Evolutionary conservation across 2,329 filamentous ascomycete species (phyloP), one percentile per base, ranked within the genome.

Genomic region (Trichoderma arundinaceum): DNA sequence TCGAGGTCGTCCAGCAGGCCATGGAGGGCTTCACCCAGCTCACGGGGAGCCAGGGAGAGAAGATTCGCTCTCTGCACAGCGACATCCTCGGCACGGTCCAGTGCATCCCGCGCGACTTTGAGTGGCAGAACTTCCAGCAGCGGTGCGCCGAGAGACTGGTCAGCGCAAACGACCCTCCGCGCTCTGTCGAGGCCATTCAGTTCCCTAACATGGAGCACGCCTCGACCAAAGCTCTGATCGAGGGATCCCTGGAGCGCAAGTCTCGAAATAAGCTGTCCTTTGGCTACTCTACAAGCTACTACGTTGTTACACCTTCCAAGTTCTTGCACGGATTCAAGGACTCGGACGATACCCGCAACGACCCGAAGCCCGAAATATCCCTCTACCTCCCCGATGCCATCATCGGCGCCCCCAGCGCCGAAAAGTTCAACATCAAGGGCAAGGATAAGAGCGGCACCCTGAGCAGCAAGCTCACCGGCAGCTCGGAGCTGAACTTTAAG

Each of bases 301-400:
- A 97, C 75, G 94, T 95, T 65, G 88, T 98, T 54, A 96, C 93
- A 0, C 91, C 92, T 0, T 86, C 91, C 65, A 92, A 92, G 74
- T 99, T 90, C 80, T 81, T 99, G 66, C 95, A 99, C 80, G 94
- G 97, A 78, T 99, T 96, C 84, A 96, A 96, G 80, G 93, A 96
- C 74, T 90, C 92, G 75, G 94, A 98, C 73, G 85, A 88, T 73
- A 71, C 84, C 59, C 83, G 84, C 54, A 80, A 87, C 72, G 92
- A 96, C 68, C 92, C 92, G 9, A 84, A 86, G 65, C 94, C 95
- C 0, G 94, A 99, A 76, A 82, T 95, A 46, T 95, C 91, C 13
- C 87, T 99, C 70, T 98, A 94, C 78, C 88, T 99, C 1, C 94
- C 95, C 10, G 95, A 99, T 72, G 96, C 94, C 72, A 79, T 89